Conservation (phyloP, 306 rosid species). For the Comarum palustre region DNA sequence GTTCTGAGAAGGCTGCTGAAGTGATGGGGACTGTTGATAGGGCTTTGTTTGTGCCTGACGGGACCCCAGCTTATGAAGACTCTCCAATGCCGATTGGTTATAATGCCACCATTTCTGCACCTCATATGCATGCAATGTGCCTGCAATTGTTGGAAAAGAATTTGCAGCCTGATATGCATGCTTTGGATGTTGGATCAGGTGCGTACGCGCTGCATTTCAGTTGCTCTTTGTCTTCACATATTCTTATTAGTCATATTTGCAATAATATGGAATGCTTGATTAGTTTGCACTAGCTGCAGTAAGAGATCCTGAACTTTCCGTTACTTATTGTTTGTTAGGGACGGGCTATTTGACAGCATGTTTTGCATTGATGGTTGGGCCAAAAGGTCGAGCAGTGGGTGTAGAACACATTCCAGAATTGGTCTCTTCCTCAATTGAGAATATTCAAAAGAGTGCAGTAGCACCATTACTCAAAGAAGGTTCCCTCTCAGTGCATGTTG, state of each 20-base stretch:
- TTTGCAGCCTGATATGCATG: constrained; percentile 88
- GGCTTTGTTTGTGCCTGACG: constrained; percentile 71
- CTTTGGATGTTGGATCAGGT: constrained; percentile 95
- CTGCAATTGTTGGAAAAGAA: constrained; percentile 78
- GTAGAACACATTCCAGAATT: constrained; percentile 95
- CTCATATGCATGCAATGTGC: constrained; percentile 96
- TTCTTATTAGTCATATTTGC: not conserved
- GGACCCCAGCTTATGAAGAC: constrained; percentile 64
- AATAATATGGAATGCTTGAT: not conserved
- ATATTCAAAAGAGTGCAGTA: constrained; percentile 72
- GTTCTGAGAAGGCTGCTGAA: constrained; percentile 62
- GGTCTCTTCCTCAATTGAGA: constrained; percentile 63
- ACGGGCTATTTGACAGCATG: constrained; percentile 94
- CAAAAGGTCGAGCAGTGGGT: constrained; percentile 72
- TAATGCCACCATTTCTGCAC: constrained; percentile 96
- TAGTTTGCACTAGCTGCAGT: not conserved
- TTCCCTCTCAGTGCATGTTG: constrained; percentile 67
- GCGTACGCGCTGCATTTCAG: not conserved
- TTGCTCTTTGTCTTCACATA: not conserved
- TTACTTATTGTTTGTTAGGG: constrained; percentile 44
- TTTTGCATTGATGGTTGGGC: constrained; percentile 87
- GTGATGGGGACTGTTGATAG: constrained; percentile 77
- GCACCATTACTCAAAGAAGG: constrained; percentile 68
- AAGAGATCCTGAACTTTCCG: constrained; percentile 11
- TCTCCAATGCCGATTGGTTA: constrained; percentile 80